Evolutionary conservation across 2,329 filamentous ascomycete species (phyloP), one percentile per base, ranked within the genome.

Genomic region (Colletotrichum sp.): DNA sequence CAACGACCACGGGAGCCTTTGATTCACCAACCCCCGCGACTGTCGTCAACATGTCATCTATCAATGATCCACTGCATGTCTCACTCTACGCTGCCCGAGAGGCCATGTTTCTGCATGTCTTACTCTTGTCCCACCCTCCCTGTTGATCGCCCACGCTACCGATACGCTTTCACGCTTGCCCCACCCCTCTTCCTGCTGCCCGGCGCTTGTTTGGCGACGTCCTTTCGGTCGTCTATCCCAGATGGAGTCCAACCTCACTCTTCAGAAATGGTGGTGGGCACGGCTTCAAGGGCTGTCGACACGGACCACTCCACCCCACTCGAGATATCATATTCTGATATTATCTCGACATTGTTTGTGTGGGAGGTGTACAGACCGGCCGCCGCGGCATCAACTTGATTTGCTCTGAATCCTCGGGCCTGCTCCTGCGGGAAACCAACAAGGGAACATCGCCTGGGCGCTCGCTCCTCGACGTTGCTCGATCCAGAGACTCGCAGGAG

Each of bases 41-140:
- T 52, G 70, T 72, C 76, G 76, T 73, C 67, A 73, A 71, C 58
- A 66, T 71, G 66, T 64, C 66, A 67, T 77, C 69, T 52, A 55
- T 77, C 83, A 81, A 81, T 82, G 79, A 81, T 80, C 78, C 75
- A 76, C 77, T 78, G 78, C 79, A 81, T 85, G 84, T 86, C 84
- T 86, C 79, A 83, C 79, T 82, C 77, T 66, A 67, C 77, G 65
- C 74, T 75, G 80, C 83, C 83, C 81, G 80, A 85, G 79, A 84
- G 84, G 83, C 61, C 81, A 79, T 71, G 75, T 78, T 78, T 78
- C 80, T 80, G 80, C 78, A 81, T 83, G 82, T 83, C 82, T 83
- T 78, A 81, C 79, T 79, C 76, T 72, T 66, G 67, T 78, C 34
- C 70, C 70, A 70, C 61, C 76, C 74, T 75, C 55, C 74, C 64